Evolutionary conservation across 2,329 filamentous ascomycete species (phyloP), one percentile per base, ranked within the genome.

Genomic region (Calonectria pseudoreteaudii): DNA sequence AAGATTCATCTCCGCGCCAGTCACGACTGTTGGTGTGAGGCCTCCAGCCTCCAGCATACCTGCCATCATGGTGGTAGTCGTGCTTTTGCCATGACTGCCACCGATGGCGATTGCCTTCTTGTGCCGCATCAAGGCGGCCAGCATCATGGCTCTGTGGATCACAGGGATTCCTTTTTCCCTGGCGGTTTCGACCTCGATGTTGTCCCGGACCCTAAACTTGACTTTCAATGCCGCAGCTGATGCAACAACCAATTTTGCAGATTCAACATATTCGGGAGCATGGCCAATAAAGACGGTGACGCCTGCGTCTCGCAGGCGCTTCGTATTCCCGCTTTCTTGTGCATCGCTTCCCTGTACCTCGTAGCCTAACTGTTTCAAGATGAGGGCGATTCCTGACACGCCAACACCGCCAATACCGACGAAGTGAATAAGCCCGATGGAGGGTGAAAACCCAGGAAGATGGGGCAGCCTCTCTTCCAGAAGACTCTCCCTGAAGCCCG

Each of bases 81-180:
- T 60, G 56, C 56, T 60, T 60, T 60, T 60, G 56, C 56, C 56
- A 28, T 60, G 56, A 34, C 56, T 60, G 34, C 56, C 56, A 28
- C n/a, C 7, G 2, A 60, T 7, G 56, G 56, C 56, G 26, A 60
- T 60, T 41, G 56, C 56, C 28, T 60, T 60, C 30, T 60, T 60
- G 34, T 60, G 56, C 6, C 23, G 20, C 56, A 60, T 60, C 34
- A 60, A 26, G 20, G 56, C 34, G 41, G n/a, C 56, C 7, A 60
- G 56, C 56, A 60, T 60, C 56, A 41, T 41, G 4, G 56, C 56
- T 8, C 56, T 41, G 2, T 60, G 56, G 23, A 60, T 41, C 20
- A 60, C 56, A 60, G 56, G 56, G n/a, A 60, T 60, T 28, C 56
- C 34, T 34, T 28, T 28, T 13, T 60, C 56, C 14, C 34, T 60